phyloP scores from a whole-genome alignment of 768 basidiomycete genomes.

The Naganishia randhawae region DNA sequence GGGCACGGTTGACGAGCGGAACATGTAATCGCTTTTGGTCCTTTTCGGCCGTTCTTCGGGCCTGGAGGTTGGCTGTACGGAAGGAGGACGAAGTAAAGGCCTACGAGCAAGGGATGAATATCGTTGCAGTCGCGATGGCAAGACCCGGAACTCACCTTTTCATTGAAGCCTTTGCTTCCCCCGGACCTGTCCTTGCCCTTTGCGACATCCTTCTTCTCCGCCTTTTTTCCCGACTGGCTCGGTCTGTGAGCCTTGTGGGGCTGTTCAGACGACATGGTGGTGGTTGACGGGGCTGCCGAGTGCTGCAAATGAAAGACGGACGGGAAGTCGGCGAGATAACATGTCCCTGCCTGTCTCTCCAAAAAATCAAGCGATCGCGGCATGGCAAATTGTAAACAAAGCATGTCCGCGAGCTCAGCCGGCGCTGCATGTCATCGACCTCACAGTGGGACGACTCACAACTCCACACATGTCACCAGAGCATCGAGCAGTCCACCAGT shows the following conservation, averaged over 20 bases:
- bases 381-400: neutral
- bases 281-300: neutral
- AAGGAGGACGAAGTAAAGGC: constrained; percentile 93
- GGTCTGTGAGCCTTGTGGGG: constrained; percentile 79
- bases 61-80: constrained; percentile 79
- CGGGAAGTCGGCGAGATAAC: neutral
- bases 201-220: constrained; percentile 65
- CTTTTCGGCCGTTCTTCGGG: constrained; percentile 81
- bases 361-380: neutral
- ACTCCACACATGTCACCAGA: too few species aligned
- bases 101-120: constrained; percentile 47
- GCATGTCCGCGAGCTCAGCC: neutral
- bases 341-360: neutral
- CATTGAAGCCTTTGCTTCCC: constrained; percentile 71
- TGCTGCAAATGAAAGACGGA: neutral
- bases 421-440: too few species aligned
- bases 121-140: constrained; percentile 1
- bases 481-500: too few species aligned
- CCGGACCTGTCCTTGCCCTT: constrained; percentile 67
- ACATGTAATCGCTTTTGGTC: constrained; percentile 95
- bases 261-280: constrained; percentile 53
- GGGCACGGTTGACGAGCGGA: constrained; percentile 89
- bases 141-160: constrained; percentile 63
- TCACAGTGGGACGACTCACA: too few species aligned
- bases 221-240: constrained; percentile 66